Evolutionary conservation across 768 basidiomycete species (phyloP), one percentile per base, ranked within the genome.

Genomic region (Clitopilus passeckerianus): DNA sequence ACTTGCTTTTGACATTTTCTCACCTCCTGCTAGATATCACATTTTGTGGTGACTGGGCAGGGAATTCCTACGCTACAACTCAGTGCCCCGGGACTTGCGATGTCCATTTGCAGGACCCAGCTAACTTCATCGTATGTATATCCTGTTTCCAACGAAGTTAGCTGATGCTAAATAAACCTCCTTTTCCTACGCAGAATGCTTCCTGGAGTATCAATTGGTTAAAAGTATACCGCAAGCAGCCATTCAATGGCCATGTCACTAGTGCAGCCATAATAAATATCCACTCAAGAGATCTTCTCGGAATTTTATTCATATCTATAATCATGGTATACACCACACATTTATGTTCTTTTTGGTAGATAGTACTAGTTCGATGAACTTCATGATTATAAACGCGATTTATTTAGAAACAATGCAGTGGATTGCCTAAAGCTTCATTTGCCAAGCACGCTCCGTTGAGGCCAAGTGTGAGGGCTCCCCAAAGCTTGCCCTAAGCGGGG

Each of bases 1-100:
- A 54, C 18, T 58, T 77, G 75, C 80, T 61, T 12, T 55, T 58
- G 20, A 57, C 20, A 20, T n/a, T 18, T 14, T 34, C 55, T 50
- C 3, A 4, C n/a, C 2, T 4, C 43, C 44, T 54, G 57, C 18
- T 60, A 91, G 90, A 92, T 68, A 90, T 91, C 64, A 92, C 90
- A 1, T 89, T 91, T 64, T 92, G 91, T 65, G 90, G 90, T 64
- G 90, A 91, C 71, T 91, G 90, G 91, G 91, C 91, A 15, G 90
- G 90, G 24, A 90, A 91, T 68, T 86, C 87, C 5, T 91, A 91
- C 65, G 80, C 83, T 5, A 87, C 87, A 9, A 86, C 80, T 1
- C 81, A 81, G 18, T 92, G 91, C 64, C 89, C 90, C 5, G 91
- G 90, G 41, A 87, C 88, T 30, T 93, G 91, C 65, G 67, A 77